phyloP scores from a whole-genome alignment of 805 yeast genomes.

The Groenewaldozyma tartarivorans region DNA sequence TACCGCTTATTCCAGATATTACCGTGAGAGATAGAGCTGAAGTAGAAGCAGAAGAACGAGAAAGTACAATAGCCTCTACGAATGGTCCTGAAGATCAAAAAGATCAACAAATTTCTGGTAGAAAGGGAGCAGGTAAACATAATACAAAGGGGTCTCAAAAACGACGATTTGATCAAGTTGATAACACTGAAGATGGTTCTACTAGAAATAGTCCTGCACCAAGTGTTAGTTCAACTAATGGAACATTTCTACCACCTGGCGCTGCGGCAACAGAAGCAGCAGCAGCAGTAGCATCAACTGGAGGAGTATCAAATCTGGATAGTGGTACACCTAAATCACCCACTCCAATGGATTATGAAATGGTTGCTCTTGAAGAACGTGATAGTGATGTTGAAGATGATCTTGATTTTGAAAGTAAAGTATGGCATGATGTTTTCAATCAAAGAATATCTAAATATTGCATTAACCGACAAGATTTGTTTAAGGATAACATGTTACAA shows the following conservation, averaged over 20 bases:
- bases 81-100: constrained; percentile 14
- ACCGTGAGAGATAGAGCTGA: constrained; percentile 46
- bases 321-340: constrained; percentile 3
- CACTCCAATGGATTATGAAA: constrained; percentile 6
- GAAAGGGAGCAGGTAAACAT: constrained; percentile 30
- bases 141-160: constrained; percentile 18
- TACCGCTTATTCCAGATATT: constrained; percentile 86
- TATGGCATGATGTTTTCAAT: constrained; percentile 80
- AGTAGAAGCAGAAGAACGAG: constrained; percentile 30
- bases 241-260: too few relatives aligned
- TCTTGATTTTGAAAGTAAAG: constrained; percentile 62
- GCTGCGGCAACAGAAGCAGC: constrained; percentile 4
- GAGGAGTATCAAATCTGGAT: not conserved
- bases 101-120: constrained; percentile 13
- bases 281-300: not conserved
- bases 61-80: constrained; percentile 7
- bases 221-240: not conserved
- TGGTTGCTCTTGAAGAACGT: constrained; percentile 1
- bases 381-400: constrained; percentile 14
- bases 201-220: constrained; percentile 1
- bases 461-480: constrained; percentile 54
- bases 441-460: constrained; percentile 71
- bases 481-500: constrained; percentile 50
- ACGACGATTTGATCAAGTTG: constrained; percentile 19
- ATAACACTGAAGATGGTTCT: constrained; percentile 1